These are phyloP conservation scores for Grigorovia transvaalensis DNA, from an alignment of 805 yeast species.

Conservation along the genomic window DNA sequence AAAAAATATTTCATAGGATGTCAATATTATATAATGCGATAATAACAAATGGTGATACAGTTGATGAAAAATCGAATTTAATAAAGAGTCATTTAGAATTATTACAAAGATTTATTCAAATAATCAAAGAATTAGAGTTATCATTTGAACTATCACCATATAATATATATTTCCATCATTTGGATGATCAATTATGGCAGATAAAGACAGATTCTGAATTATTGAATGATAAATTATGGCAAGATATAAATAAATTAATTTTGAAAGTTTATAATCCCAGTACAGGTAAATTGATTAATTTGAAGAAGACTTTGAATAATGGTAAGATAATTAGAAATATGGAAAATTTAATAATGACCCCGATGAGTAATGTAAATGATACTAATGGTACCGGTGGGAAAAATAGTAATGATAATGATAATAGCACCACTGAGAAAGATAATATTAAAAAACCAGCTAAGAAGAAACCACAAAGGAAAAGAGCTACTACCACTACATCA, in stretches of 20 bases:
- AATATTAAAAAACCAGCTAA: constrained; percentile 7
- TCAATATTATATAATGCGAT: constrained; percentile 23
- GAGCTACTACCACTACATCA: neutral
- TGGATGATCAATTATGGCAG: constrained; percentile 23
- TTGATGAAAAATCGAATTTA: constrained; percentile 19
- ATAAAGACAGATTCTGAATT: constrained; percentile 21
- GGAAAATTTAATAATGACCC: neutral
- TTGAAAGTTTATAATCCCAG: constrained; percentile 20
- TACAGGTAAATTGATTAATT: constrained; percentile 20
- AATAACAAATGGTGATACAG: constrained; percentile 13
- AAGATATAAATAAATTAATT: constrained; percentile 17
- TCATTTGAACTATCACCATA: constrained; percentile 25
- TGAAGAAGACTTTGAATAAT: constrained; percentile 9
- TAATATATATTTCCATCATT: constrained; percentile 18
- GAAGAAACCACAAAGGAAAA: constrained; percentile 6
- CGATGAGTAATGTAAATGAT: neutral
- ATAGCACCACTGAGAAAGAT: neutral
- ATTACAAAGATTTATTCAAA: constrained; percentile 27
- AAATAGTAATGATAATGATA: neutral
- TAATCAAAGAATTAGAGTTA: constrained; percentile 25
- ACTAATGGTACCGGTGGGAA: constrained; percentile 1
- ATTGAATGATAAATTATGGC: constrained; percentile 22
- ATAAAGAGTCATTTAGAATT: constrained; percentile 28
- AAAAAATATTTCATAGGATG: constrained; percentile 17
- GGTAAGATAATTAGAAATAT: constrained; percentile 1